These are phyloP conservation scores for Gonapodya sp. DNA, from an alignment of 192 early-diverging fungal species.

Conservation along the genomic window DNA sequence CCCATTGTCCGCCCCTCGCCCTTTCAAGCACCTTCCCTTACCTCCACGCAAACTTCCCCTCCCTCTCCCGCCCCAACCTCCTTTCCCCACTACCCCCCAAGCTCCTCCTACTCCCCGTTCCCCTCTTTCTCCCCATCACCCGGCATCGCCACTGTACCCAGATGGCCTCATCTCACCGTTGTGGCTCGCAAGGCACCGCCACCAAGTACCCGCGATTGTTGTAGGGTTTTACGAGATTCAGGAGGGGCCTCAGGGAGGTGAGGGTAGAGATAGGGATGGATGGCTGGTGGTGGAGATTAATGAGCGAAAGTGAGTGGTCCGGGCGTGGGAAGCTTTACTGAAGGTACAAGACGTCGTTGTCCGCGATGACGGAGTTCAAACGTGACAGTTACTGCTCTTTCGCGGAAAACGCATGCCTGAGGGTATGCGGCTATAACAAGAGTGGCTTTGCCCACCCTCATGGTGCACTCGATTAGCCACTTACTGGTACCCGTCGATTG, in stretches of 20 bases:
- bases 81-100: slow-evolving; percentile 20
- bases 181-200: slow-evolving; percentile 60
- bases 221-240: slow-evolving; percentile 62
- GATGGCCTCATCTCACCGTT: slow-evolving; percentile 69
- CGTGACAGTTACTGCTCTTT: no score
- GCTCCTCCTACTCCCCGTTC: slow-evolving; percentile 34
- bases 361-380: no score
- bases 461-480: no score
- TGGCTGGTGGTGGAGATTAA: neutral
- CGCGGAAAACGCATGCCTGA: no score
- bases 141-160: slow-evolving; percentile 63
- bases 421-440: no score
- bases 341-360: no score
- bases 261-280: neutral
- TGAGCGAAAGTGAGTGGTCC: slow-evolving; percentile 6
- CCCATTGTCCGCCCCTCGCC: no score
- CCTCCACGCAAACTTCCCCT: slow-evolving; percentile 19
- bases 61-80: slow-evolving; percentile 20
- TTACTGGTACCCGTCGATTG: no score
- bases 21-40: slow-evolving; percentile 13
- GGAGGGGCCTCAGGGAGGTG: slow-evolving; percentile 25
- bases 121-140: slow-evolving; percentile 55
- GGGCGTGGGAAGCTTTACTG: neutral
- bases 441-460: no score
- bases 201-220: slow-evolving; percentile 49